Base-by-base conservation (phyloP, 176 grass and related monocot species). In the Lolium rigidum region DNA sequence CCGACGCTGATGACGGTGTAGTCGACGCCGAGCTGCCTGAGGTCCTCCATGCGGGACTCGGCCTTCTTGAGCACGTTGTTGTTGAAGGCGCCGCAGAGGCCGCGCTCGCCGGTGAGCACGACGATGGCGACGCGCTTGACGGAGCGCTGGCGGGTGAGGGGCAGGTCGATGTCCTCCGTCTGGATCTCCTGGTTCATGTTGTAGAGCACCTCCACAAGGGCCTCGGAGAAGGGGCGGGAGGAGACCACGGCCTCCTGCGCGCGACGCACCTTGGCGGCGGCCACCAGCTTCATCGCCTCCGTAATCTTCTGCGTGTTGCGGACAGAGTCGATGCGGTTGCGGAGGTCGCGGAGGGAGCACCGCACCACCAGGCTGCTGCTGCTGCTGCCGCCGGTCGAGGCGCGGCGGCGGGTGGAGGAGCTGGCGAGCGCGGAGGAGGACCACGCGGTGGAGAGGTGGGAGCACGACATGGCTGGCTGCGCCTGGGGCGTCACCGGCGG, bases 161-260 rank as follows among this genome's bases (percentile, higher is more conserved):
- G 92, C 18, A 94, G 85, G 55, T 97, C 94, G 60, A 94, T 85
- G 76, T 97, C 94, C 25, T 97, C 94, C 73, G 79, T 90, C 91
- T 94, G 94, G 78, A 97, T 82, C 92, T 97, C 92, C 92, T 92
- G 90, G 70, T 97, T 97, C 87, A 97, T 97, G 85, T 92, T 97
- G 84, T 94, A 97, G 18, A 97, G 84, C 16, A 94, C 94, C 82
- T 97, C 94, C 20, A 94, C 94, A 11, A 94, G 92, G 0, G 92
- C 86, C 80, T 97, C 94, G 13, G 94, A 97, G 92, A 97, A 97
- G 83, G 94, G 94, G 16, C 94, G 92, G 17, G 92, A 91, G 0
- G 91, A 93, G 4, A 97, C 92, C 10, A 97, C 92, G 4, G 94
- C 94, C 86, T 97, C 94, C 83, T 94, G 94, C 3, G 94, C 94